These are phyloP conservation scores for Rhizoclosmatium sp. DNA, from an alignment of 192 early-diverging fungal species.

Conservation along the genomic window DNA sequence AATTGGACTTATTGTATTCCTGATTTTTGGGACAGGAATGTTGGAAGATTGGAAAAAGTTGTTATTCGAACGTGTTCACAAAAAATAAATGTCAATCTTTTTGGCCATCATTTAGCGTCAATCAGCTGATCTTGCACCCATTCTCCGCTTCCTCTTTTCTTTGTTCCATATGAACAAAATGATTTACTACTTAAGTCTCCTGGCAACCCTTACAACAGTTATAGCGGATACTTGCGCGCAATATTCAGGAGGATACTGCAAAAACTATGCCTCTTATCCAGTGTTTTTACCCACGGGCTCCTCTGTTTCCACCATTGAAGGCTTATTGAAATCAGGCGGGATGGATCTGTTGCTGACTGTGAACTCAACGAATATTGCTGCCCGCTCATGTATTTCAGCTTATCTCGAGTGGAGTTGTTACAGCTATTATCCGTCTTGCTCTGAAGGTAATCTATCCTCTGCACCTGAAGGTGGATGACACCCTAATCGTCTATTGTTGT, in stretches of 20 bases:
- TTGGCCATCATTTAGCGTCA: neutral
- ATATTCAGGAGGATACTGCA: constrained; percentile 16
- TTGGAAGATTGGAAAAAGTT: constrained; percentile 19
- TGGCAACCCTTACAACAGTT: neutral
- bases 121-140: neutral
- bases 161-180: neutral
- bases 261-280: neutral
- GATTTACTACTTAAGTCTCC: neutral
- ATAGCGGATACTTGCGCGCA: neutral
- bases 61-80: neutral
- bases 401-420: constrained; percentile 14
- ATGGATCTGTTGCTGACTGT: constrained; percentile 6
- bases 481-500: neutral
- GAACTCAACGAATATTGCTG: neutral
- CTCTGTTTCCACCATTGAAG: neutral
- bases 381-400: neutral
- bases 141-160: neutral
- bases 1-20: neutral
- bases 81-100: constrained; percentile 4
- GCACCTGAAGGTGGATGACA: neutral
- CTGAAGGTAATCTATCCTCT: neutral
- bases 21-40: constrained; percentile 12
- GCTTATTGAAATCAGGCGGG: constrained; percentile 2
- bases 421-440: neutral
- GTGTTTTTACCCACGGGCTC: neutral